phyloP scores from a whole-genome alignment of 2,329 filamentous ascomycete species.

The Cyclaneusma minus region DNA sequence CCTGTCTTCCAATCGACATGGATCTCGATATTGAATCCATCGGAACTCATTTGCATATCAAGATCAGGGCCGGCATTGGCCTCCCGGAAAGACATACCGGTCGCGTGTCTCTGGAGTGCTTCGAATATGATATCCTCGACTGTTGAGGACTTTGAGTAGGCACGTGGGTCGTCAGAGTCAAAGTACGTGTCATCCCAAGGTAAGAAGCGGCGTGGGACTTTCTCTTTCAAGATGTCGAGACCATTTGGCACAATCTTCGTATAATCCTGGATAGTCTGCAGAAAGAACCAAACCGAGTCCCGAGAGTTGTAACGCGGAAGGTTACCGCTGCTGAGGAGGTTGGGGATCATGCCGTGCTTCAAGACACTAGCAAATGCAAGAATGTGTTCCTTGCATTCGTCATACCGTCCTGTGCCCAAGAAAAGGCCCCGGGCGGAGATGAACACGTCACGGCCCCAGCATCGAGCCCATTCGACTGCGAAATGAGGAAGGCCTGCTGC shows the following conservation, averaged over 20 bases:
- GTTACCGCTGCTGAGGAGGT: slow-evolving; percentile 73
- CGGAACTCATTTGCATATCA: slow-evolving; percentile 82
- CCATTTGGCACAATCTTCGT: slow-evolving; percentile 69
- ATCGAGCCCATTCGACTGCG: slow-evolving; percentile 81
- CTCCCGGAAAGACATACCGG: slow-evolving; percentile 82
- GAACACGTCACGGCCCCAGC: slow-evolving; percentile 95
- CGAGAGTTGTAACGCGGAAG: slow-evolving; percentile 87
- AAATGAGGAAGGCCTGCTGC: slow-evolving; percentile 93
- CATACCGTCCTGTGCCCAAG: slow-evolving; percentile 75
- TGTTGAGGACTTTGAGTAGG: slow-evolving; percentile 72
- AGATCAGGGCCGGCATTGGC: slow-evolving; percentile 82
- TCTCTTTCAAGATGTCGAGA: slow-evolving; percentile 54
- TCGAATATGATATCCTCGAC: slow-evolving; percentile 88
- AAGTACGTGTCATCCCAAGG: slow-evolving; percentile 97
- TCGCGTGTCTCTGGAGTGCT: slow-evolving; percentile 78
- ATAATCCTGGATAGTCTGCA: slow-evolving; percentile 94
- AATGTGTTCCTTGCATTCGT: slow-evolving; percentile 86
- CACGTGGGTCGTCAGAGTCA: slow-evolving; percentile 59
- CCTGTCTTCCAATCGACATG: slow-evolving; percentile 84
- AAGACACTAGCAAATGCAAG: slow-evolving; percentile 87
- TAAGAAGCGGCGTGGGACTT: slow-evolving; percentile 70
- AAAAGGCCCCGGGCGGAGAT: slow-evolving; percentile 89
- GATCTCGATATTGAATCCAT: slow-evolving; percentile 86
- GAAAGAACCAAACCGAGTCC: slow-evolving; percentile 95
- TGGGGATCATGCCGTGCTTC: slow-evolving; percentile 98